Evolutionary conservation across 2,329 filamentous ascomycete genomes (phyloP).

Genomic region (Phialophora macrospora): DNA sequence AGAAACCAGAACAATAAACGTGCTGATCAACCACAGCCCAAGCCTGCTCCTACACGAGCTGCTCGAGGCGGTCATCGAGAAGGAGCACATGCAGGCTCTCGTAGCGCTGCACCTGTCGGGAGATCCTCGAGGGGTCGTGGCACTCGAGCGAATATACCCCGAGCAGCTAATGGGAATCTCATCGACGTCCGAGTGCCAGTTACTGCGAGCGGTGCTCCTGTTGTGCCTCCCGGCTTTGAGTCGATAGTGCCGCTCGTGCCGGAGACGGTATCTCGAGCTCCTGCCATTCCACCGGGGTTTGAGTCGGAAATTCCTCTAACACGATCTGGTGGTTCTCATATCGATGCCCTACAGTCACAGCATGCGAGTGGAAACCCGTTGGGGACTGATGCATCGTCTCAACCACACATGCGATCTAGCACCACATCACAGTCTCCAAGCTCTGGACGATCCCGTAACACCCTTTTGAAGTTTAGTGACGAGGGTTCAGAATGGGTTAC

Average conservation of each 20-base stretch:
- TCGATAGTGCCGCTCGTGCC: constrained; percentile 20
- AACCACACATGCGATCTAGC: constrained; percentile 13
- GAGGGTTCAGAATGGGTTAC: constrained; percentile 25
- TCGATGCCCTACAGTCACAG: neutral
- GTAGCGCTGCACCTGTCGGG: neutral
- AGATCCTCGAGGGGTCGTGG: constrained; percentile 13
- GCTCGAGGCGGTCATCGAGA: constrained; percentile 5
- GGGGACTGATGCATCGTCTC: neutral
- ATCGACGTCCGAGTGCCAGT: constrained; percentile 14
- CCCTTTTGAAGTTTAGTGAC: constrained; percentile 25
- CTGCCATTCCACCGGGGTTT: neutral
- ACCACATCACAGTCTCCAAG: constrained; percentile 7
- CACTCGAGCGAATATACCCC: neutral
- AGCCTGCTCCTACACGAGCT: neutral
- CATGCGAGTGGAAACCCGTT: neutral
- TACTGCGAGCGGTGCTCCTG: neutral
- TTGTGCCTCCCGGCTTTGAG: constrained; percentile 28
- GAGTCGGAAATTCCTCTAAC: neutral
- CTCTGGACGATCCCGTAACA: constrained; percentile 9
- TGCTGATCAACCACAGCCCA: neutral
- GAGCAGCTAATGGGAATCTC: constrained; percentile 6
- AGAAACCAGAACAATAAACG: neutral
- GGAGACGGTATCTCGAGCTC: neutral
- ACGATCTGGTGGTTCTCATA: neutral
- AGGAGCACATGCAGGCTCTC: constrained; percentile 1